These are phyloP conservation scores for Beta corolliflora DNA, from an alignment of 179 eudicot genomes.

Conservation along the genomic window DNA sequence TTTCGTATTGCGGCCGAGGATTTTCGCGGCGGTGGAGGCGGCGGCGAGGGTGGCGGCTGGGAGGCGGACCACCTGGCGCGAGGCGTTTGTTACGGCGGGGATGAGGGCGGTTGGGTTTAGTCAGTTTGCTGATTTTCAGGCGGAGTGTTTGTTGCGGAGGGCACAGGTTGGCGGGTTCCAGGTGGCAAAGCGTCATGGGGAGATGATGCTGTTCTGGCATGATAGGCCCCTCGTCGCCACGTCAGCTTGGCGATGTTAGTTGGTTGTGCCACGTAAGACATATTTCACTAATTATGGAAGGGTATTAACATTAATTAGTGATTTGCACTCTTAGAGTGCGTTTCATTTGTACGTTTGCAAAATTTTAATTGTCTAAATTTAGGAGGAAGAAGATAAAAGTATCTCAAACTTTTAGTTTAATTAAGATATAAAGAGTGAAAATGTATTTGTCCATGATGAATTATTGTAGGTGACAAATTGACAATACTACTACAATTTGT, in stretches of 20 bases:
- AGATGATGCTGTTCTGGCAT: conserved; percentile 96
- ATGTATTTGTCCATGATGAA: neutral
- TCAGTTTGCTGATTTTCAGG: conserved; percentile 86
- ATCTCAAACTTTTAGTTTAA: neutral
- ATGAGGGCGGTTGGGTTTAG: conserved; percentile 71
- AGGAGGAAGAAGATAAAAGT: conserved; percentile 2
- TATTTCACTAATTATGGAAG: neutral
- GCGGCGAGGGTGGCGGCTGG: conserved; percentile 43
- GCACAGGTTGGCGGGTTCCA: conserved; percentile 82
- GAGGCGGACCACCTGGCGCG: conserved; percentile 61
- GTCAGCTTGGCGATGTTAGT: conserved; percentile 85
- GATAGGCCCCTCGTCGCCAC: conserved; percentile 75
- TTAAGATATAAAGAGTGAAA: neutral
- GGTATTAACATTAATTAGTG: neutral
- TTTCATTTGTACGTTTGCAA: neutral
- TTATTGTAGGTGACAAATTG: conserved; percentile 1
- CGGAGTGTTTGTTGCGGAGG: conserved; percentile 74
- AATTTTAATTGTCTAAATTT: conserved; percentile 3
- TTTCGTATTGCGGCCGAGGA: conserved; percentile 71
- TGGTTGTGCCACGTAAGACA: conserved; percentile 4
- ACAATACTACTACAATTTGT: neutral
- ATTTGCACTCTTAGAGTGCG: conserved; percentile 4
- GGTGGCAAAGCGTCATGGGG: conserved; percentile 84
- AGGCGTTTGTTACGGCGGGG: conserved; percentile 64
- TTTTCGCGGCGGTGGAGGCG: conserved; percentile 63